Evolutionary conservation across 2,329 filamentous ascomycete genomes (phyloP).

Genomic region (Colletotrichum noveboracense): DNA sequence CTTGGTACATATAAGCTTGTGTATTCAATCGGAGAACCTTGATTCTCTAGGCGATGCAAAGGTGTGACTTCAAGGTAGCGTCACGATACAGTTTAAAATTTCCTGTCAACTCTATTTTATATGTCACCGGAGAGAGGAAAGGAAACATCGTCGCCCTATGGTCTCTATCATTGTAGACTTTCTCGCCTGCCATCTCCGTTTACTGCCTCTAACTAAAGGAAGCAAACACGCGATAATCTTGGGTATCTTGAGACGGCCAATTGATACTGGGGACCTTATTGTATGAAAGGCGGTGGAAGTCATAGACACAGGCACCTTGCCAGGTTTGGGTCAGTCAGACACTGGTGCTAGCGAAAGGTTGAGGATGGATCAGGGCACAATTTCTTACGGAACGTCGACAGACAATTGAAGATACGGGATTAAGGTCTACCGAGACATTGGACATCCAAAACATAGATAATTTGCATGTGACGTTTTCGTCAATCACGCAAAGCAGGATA

Average conservation of each 20-base stretch:
- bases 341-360: not conserved
- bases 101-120: not conserved
- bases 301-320: not conserved
- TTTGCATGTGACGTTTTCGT: not conserved
- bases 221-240: not conserved
- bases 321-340: not conserved
- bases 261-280: not conserved
- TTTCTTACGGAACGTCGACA: not conserved
- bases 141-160: not conserved
- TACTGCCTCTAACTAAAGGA: not conserved
- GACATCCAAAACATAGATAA: not conserved
- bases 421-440: not conserved
- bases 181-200: not conserved
- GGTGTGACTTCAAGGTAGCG: not conserved
- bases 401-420: not conserved
- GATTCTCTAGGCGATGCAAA: not conserved
- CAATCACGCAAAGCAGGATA: not conserved
- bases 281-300: not conserved
- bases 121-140: not conserved
- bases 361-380: not conserved
- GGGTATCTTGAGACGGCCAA: not conserved
- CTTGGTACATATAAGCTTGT: not conserved
- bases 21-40: not conserved
- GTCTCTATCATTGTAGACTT: rapidly evolving
- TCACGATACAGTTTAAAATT: not conserved